Evolutionary conservation across 768 basidiomycete genomes (phyloP).

Genomic region (Filobasidium floriforme): DNA sequence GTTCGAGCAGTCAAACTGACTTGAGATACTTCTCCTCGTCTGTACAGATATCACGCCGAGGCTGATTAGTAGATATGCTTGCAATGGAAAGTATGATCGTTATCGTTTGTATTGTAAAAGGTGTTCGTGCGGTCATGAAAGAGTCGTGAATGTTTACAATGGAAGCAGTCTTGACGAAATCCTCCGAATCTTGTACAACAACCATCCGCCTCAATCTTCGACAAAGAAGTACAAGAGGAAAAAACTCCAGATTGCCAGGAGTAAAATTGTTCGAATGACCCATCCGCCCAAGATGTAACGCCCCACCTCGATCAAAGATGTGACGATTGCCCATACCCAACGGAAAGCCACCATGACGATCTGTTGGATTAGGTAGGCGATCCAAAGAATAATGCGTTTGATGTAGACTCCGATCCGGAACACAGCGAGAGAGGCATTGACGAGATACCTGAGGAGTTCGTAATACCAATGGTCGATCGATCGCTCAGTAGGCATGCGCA

Average conservation of each 20-base stretch:
- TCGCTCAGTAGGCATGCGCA: constrained; percentile 8
- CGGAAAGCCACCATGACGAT: not conserved
- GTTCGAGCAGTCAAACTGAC: not conserved
- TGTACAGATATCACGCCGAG: constrained; percentile 14
- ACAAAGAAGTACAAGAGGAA: not conserved
- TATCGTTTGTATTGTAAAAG: not conserved
- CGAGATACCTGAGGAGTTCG: not conserved
- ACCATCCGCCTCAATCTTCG: no score
- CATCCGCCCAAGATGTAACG: not conserved
- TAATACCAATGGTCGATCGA: constrained; percentile 15
- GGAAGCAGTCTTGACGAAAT: no score
- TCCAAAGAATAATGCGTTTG: not conserved
- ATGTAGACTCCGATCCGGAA: not conserved
- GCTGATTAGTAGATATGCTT: constrained; percentile 5
- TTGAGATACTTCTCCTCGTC: not conserved
- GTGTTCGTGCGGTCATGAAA: not conserved
- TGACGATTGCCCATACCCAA: not conserved
- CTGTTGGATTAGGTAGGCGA: not conserved
- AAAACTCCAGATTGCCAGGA: constrained; percentile 6
- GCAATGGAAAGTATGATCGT: not conserved
- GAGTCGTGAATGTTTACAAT: no score
- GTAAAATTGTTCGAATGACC: constrained; percentile 6
- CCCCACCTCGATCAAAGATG: not conserved
- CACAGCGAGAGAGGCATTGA: constrained; percentile 6
- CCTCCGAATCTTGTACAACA: no score